Evolutionary conservation across 495 filamentous ascomycete genomes (phyloP), one percentile per base, ranked within the genome.

Genomic region (Neurospora tetraspora): DNA sequence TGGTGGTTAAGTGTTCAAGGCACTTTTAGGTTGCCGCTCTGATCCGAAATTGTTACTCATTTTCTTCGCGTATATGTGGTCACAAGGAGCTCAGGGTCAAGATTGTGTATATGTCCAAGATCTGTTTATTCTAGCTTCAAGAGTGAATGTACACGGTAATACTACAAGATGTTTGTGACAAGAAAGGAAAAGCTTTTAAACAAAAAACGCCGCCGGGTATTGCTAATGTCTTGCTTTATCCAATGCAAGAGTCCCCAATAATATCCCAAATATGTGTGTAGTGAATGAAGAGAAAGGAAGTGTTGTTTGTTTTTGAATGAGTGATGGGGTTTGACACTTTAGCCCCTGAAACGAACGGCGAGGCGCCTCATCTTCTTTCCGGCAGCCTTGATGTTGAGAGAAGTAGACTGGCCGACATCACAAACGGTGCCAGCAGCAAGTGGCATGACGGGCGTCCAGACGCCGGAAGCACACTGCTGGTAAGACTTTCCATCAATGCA

Each of bases 381-480:
- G 27, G 72, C 53, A 45, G 81, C 73, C 38, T 74, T 70, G 61
- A 84, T 79, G 69, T 74, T 78, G 23, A 84, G 74, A 5, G 53
- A 45, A 12, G 72, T 68, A 31, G 80, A 74, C 74, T 80, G 73
- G n/a, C 83, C 83, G 16, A 70, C 71, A 5, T 74, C 73, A 77
- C 84, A 85, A 4, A 14, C 53, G 38, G 81, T 83, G 34, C 84
- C 84, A 3, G 76, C 76, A 12, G 84, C 79, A 47, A 85, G 74
- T 2, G 59, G 43, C 79, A 81, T 80, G 43, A 77, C 65, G 11
- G 80, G 74, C 4, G 84, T 82, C 84, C 84, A 85, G 0, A 39
- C n/a, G 27, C 84, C 84, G 39, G 80, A 77, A 42, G 78, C 84
- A 70, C 84, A 85, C 53, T 81, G 82, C 77, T 85, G 83, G 79